Evolutionary conservation across 140 eudicot genomes (phyloP).

Genomic region (Senecio squalidus): DNA sequence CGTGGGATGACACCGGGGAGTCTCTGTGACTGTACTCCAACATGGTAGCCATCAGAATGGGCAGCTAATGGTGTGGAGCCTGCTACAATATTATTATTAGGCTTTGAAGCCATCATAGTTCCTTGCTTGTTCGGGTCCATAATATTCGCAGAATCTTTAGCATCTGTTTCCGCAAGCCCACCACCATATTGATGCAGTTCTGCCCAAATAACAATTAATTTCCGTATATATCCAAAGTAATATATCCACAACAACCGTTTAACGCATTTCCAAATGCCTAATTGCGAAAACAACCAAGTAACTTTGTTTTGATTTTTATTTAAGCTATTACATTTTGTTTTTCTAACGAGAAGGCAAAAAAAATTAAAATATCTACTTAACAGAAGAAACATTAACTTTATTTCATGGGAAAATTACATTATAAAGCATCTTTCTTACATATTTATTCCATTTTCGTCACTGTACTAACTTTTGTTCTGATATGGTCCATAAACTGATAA

Average conservation of each 20-base stretch:
- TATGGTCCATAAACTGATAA: too few relatives aligned
- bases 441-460: too few relatives aligned
- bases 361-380: too few relatives aligned
- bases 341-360: too few relatives aligned
- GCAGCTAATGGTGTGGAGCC: slow-evolving; percentile 37
- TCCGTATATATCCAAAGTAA: slow-evolving; percentile 16
- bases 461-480: too few relatives aligned
- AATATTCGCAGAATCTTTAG: slow-evolving; percentile 48
- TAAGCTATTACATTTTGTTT: too few relatives aligned
- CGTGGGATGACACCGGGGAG: slow-evolving; percentile 41
- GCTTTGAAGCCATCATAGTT: slow-evolving; percentile 32
- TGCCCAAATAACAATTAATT: slow-evolving; percentile 38
- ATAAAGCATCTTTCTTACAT: too few relatives aligned
- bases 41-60: slow-evolving; percentile 63
- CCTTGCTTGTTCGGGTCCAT: slow-evolving; percentile 65
- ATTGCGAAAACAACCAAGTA: too few relatives aligned
- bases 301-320: too few relatives aligned
- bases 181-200: slow-evolving; percentile 88
- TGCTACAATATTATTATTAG: slow-evolving; percentile 33
- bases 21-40: slow-evolving; percentile 63
- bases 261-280: too few relatives aligned
- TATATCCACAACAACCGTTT: neutral
- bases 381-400: too few relatives aligned
- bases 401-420: too few relatives aligned
- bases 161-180: slow-evolving; percentile 66